phyloP scores from a whole-genome alignment of 139 green algal species.

The Micromonas pusilla region DNA sequence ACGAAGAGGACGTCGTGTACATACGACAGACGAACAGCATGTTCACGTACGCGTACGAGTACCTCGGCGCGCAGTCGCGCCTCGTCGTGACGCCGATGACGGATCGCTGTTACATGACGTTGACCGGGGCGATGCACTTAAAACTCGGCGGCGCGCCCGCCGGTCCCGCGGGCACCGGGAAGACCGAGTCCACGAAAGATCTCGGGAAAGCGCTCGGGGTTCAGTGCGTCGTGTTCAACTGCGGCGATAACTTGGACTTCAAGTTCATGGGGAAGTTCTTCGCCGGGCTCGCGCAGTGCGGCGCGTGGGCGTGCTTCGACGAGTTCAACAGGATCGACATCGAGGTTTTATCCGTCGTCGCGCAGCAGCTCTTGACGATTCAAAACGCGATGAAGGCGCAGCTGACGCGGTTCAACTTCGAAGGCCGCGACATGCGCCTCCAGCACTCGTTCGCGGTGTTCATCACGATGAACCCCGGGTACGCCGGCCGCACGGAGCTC shows the following conservation, averaged over 20 bases:
- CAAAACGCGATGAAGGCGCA: conserved; percentile 49
- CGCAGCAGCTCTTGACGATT: conserved; percentile 79
- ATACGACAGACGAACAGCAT: conserved; percentile 61
- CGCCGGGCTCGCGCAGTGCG: conserved; percentile 68
- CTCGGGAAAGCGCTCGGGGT: conserved; percentile 75
- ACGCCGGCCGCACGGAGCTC: conserved; percentile 73
- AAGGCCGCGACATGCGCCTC: conserved; percentile 68
- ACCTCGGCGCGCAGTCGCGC: conserved; percentile 70
- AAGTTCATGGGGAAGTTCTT: conserved; percentile 79
- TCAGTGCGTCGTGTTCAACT: conserved; percentile 90
- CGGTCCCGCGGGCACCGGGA: conserved; percentile 71
- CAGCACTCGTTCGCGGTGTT: conserved; percentile 71
- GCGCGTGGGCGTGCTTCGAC: conserved; percentile 80
- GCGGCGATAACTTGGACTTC: conserved; percentile 80
- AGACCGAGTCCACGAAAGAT: conserved; percentile 87
- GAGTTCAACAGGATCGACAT: conserved; percentile 88
- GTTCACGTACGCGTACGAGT: conserved; percentile 80
- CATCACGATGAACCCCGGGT: conserved; percentile 89
- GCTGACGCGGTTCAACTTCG: conserved; percentile 71
- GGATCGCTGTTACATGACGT: conserved; percentile 81
- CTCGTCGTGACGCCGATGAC: conserved; percentile 84
- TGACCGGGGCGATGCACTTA: conserved; percentile 74
- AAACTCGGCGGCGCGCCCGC: conserved; percentile 76
- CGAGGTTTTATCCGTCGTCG: conserved; percentile 74
- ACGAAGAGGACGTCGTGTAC: conserved; percentile 37